A percentile compares a stretch with the other conserved stretches of the same genome.
phyloP scores from a whole-genome alignment of 805 yeast species.

The Metschnikowia gruessii region DNA sequence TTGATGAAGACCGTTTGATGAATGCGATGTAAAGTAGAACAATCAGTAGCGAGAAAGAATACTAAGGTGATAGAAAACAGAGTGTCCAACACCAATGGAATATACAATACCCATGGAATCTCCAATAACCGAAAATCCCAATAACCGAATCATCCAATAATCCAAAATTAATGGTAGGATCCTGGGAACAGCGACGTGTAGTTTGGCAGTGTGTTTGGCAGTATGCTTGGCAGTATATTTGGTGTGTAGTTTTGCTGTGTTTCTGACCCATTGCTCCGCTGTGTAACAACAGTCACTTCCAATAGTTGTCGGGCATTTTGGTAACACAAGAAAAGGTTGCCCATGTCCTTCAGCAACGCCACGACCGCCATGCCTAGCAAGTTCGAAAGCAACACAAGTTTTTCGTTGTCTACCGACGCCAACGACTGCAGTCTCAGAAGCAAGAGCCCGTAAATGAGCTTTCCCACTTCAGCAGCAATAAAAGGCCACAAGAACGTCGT shows the following conservation, averaged over 20 bases:
- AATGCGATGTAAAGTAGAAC: neutral
- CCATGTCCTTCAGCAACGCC: constrained; percentile 34
- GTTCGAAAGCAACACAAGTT: constrained; percentile 30
- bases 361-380: constrained; percentile 32
- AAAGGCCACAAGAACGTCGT: constrained; percentile 43
- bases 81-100: no score
- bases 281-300: constrained; percentile 24
- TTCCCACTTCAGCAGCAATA: constrained; percentile 34
- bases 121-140: no score
- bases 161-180: constrained; percentile 6
- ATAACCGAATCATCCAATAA: no score
- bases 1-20: constrained; percentile 6
- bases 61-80: no score
- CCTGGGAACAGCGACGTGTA: constrained; percentile 11
- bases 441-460: constrained; percentile 17
- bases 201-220: no score
- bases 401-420: constrained; percentile 14
- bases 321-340: constrained; percentile 29
- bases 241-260: neutral
- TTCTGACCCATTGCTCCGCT: neutral
- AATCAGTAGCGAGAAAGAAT: no score
- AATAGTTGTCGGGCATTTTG: constrained; percentile 31
- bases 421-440: constrained; percentile 13
- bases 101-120: no score
- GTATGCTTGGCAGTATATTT: no score